Evolutionary conservation across 2,329 filamentous ascomycete genomes (phyloP).

Genomic region (Pestalotiopsis sp.): DNA sequence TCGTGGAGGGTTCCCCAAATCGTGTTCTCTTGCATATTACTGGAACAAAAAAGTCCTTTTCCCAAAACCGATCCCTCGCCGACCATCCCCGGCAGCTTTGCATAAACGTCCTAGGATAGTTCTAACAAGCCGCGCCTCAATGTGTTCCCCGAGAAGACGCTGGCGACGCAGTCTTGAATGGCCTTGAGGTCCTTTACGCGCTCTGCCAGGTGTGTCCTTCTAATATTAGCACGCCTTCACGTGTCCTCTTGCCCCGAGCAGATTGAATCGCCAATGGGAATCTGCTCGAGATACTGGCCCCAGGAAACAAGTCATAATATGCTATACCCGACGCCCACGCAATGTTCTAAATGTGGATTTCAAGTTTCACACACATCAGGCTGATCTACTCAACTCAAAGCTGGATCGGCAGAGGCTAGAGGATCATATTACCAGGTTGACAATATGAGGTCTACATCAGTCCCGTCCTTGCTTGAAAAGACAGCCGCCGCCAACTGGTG

Average conservation of each 20-base stretch:
- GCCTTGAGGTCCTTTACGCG: neutral
- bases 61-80: neutral
- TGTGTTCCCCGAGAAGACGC: neutral
- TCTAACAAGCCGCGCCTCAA: constrained; percentile 15
- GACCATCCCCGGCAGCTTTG: constrained; percentile 2
- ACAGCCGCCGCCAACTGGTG: neutral
- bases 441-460: neutral
- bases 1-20: constrained; percentile 3
- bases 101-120: constrained; percentile 12
- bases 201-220: neutral
- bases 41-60: neutral
- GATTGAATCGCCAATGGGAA: neutral
- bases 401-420: neutral
- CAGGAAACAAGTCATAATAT: neutral
- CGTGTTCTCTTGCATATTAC: constrained; percentile 7
- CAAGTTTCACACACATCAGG: neutral
- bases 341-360: neutral
- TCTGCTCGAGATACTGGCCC: neutral
- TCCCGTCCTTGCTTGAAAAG: neutral
- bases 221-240: neutral
- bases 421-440: neutral
- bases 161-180: neutral
- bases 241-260: neutral
- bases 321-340: neutral
- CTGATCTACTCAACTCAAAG: neutral